phyloP scores from a whole-genome alignment of 2,329 filamentous ascomycete genomes.

The Colletotrichum truncatum region DNA sequence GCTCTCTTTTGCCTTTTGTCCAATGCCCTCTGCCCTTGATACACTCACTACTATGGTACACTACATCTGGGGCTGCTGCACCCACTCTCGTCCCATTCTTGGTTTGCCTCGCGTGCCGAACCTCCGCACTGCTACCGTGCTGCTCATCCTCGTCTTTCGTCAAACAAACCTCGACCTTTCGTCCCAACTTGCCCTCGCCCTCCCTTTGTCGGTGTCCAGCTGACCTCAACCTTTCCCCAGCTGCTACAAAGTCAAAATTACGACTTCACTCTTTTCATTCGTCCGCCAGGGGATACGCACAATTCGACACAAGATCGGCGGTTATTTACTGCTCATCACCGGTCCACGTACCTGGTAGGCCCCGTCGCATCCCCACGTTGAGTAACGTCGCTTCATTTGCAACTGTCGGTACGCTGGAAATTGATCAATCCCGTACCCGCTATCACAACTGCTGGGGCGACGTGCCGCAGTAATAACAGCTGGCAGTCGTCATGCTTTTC shows the following conservation, averaged over 20 bases:
- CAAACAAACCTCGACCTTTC: conserved; percentile 7
- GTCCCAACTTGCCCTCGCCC: conserved; percentile 15
- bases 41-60: too few relatives aligned
- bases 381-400: not conserved
- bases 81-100: conserved; percentile 11
- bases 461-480: too few relatives aligned
- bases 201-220: conserved; percentile 21
- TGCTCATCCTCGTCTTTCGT: not conserved
- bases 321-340: conserved; percentile 18
- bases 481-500: too few relatives aligned
- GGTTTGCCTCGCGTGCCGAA: conserved; percentile 20
- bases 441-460: not conserved
- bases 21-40: too few relatives aligned
- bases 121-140: conserved; percentile 3
- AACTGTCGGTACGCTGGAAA: not conserved
- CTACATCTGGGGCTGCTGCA: not conserved
- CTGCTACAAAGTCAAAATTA: conserved; percentile 29
- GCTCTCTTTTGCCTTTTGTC: too few relatives aligned
- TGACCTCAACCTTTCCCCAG: conserved; percentile 28
- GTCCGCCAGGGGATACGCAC: not conserved
- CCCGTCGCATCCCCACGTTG: conserved; percentile 7
- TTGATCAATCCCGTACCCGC: not conserved
- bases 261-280: conserved; percentile 9
- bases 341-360: conserved; percentile 17
- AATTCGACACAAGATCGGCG: conserved; percentile 24